These are phyloP conservation scores for Sextonia rubra DNA, from an alignment of 164 flowering plant species.

Conservation along the genomic window DNA sequence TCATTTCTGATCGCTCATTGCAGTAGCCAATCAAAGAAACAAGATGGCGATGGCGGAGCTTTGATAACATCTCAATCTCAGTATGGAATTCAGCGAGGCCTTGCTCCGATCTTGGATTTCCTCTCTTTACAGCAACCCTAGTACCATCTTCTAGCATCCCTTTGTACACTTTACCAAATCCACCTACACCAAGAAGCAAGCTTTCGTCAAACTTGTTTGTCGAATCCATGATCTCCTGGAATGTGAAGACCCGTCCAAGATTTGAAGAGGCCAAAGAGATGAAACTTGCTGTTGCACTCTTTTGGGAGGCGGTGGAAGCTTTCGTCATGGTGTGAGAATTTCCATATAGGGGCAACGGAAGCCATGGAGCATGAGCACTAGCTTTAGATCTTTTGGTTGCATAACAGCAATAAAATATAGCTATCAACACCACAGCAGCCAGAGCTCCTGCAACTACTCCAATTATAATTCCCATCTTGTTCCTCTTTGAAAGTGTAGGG, in stretches of 20 bases:
- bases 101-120: conserved; percentile 85
- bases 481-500: conserved; percentile 24
- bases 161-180: conserved; percentile 84
- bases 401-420: conserved; percentile 48
- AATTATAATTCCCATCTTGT: conserved; percentile 30
- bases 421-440: conserved; percentile 33
- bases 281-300: conserved; percentile 88
- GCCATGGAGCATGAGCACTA: conserved; percentile 48
- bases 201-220: conserved; percentile 83
- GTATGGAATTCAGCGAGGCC: conserved; percentile 88
- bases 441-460: conserved; percentile 44
- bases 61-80: conserved; percentile 90
- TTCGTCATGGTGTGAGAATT: conserved; percentile 72
- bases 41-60: conserved; percentile 94
- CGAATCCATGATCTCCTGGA: conserved; percentile 78
- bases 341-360: conserved; percentile 76
- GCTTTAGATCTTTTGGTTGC: conserved; percentile 28
- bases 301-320: conserved; percentile 66
- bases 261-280: conserved; percentile 62
- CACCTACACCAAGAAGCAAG: conserved; percentile 84
- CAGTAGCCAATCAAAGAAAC: conserved; percentile 92
- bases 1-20: conserved; percentile 87
- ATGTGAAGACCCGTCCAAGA: conserved; percentile 63
- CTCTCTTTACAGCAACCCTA: conserved; percentile 82
- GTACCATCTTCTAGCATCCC: conserved; percentile 83